Percentiles rank a stretch among this genome's conserved stretches.
phyloP scores from a whole-genome alignment of 352 stramenopile genomes.

The Peronosclerospora sorghi region DNA sequence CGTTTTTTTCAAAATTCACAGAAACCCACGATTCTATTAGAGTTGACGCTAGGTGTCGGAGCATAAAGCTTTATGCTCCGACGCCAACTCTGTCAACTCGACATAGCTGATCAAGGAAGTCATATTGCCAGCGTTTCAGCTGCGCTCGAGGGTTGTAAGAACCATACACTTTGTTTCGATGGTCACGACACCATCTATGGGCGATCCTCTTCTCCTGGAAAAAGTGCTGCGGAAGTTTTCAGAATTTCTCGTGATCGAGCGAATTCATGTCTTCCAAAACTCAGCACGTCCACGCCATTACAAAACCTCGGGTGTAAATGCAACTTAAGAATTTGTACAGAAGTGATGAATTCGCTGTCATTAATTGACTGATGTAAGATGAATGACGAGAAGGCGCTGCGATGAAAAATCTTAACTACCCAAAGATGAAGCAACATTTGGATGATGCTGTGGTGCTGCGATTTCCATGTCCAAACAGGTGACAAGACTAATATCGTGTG shows the following conservation, averaged over 20 bases:
- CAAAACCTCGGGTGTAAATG: slow-evolving; percentile 37
- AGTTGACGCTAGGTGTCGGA: no score
- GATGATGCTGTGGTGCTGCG: slow-evolving; percentile 83
- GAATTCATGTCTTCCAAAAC: slow-evolving; percentile 42
- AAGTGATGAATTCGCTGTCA: neutral
- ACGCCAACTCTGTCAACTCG: no score
- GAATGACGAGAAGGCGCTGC: slow-evolving; percentile 26
- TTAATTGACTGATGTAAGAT: neutral
- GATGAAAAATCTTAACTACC: slow-evolving; percentile 73
- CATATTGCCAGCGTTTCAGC: no score
- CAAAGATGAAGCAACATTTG: slow-evolving; percentile 59
- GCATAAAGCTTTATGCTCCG: no score
- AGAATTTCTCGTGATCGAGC: slow-evolving; percentile 78
- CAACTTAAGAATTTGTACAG: neutral
- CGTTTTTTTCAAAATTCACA: no score
- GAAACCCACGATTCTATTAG: no score
- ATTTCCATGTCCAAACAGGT: slow-evolving; percentile 78
- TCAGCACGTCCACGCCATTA: slow-evolving; percentile 32
- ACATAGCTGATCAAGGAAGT: no score
- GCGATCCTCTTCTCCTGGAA: slow-evolving; percentile 77
- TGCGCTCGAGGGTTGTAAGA: no score
- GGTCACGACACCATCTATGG: slow-evolving; percentile 88
- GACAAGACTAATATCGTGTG: neutral
- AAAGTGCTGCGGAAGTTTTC: slow-evolving; percentile 80
- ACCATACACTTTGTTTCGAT: no score